Evolutionary conservation across 768 basidiomycete species (phyloP).

Genomic region (Lentinula lateritia): DNA sequence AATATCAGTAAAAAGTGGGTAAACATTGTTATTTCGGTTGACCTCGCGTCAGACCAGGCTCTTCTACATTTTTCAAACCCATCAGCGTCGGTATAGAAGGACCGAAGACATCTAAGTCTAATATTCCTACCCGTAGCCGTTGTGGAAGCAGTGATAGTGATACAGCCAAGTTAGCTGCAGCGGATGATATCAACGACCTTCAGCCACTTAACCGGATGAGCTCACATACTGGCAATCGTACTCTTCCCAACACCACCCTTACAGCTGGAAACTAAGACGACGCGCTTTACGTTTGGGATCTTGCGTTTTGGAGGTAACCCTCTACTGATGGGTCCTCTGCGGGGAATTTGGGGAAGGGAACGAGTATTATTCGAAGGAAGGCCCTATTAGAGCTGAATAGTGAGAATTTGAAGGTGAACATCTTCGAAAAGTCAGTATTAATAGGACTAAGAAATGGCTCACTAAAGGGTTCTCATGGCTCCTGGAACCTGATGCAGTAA

Average conservation of each 20-base stretch:
- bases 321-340: slow-evolving; percentile 26
- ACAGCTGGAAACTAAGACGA: slow-evolving; percentile 84
- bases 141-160: slow-evolving; percentile 40
- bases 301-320: slow-evolving; percentile 48
- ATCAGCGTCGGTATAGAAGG: slow-evolving; percentile 92
- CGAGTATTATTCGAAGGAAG: slow-evolving; percentile 14
- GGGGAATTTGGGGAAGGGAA: slow-evolving; percentile 53
- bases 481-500: slow-evolving; percentile 17
- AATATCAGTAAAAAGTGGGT: not conserved
- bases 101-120: slow-evolving; percentile 95
- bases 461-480: slow-evolving; percentile 57
- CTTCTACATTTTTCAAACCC: slow-evolving; percentile 74
- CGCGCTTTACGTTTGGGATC: slow-evolving; percentile 71
- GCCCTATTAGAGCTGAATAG: slow-evolving; percentile 9
- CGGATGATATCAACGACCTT: slow-evolving; percentile 5
- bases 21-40: slow-evolving; percentile 15
- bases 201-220: not conserved
- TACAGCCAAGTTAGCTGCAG: slow-evolving; percentile 75
- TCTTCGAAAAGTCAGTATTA: not conserved
- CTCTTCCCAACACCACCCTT: slow-evolving; percentile 98
- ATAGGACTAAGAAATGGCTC: slow-evolving; percentile 8
- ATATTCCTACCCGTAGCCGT: slow-evolving; percentile 68
- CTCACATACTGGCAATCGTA: slow-evolving; percentile 72
- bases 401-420: not conserved
- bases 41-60: slow-evolving; percentile 75